phyloP scores from a whole-genome alignment of 2,329 filamentous ascomycete species.

The Beauveria asiatica region DNA sequence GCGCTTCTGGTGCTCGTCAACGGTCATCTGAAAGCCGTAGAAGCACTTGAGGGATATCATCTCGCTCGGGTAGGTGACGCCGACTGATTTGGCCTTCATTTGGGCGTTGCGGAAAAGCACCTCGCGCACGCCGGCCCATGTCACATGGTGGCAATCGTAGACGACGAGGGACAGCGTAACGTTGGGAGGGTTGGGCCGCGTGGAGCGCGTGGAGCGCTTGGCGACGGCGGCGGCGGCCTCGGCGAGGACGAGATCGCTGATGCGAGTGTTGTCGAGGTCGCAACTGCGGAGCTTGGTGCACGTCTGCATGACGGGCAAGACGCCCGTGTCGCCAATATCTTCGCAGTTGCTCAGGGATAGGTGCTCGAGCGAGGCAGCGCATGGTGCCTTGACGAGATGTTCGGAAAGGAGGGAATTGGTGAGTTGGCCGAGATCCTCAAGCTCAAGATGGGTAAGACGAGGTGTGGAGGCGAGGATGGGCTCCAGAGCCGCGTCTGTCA shows the following conservation, averaged over 20 bases:
- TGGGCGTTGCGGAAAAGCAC: constrained; percentile 79
- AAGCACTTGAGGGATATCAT: constrained; percentile 86
- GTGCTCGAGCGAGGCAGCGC: constrained; percentile 63
- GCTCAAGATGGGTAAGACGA: constrained; percentile 72
- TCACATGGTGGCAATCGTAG: constrained; percentile 87
- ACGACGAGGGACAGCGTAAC: constrained; percentile 69
- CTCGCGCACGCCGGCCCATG: constrained; percentile 85
- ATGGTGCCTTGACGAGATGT: constrained; percentile 68
- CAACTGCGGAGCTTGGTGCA: constrained; percentile 62
- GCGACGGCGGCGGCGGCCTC: constrained; percentile 79
- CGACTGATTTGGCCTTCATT: constrained; percentile 37
- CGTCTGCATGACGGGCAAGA: constrained; percentile 71
- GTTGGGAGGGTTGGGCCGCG: constrained; percentile 34
- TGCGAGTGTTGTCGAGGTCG: constrained; percentile 87
- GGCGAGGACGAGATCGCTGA: constrained; percentile 76
- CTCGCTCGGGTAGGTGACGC: constrained; percentile 59
- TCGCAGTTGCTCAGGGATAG: constrained; percentile 89
- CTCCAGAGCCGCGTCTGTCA: constrained; percentile 66
- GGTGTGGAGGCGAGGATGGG: constrained; percentile 68
- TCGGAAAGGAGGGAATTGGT: constrained; percentile 66
- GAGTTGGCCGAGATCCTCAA: constrained; percentile 74
- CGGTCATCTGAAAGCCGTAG: constrained; percentile 90
- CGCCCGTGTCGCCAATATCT: constrained; percentile 69
- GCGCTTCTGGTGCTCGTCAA: constrained; percentile 85
- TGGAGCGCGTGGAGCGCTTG: constrained; percentile 44